Base-by-base conservation (phyloP, 805 yeast genomes). In the Grigorovia yakushimaensis region DNA sequence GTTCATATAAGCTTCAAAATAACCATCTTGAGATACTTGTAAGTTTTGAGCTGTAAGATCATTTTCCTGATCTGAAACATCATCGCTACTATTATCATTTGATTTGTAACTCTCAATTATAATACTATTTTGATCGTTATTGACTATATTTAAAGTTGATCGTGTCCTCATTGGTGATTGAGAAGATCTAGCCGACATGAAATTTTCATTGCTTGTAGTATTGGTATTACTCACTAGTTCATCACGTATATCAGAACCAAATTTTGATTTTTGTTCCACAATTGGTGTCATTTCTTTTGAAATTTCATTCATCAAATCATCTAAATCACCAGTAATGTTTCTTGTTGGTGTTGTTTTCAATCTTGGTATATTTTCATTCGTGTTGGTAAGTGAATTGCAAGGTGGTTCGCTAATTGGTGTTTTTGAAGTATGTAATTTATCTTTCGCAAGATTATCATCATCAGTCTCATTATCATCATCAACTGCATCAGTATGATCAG, bases 271-370 rank as follows among this genome's bases (percentile, higher is more conserved):
- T n/a, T 20, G 38, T 13, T 41, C 33, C 15, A 50, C 17, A 23
- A 45, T 44, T 15, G 63, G 62, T 3, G 63, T 58, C 62, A 63
- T 61, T 41, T 63, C 66, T 43, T 53, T 57, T 5, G 67, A 62
- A 11, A 63, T 61, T 38, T 63, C 61, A 3, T 49, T 52, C 65
- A 63, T 62, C 27, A 63, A 39, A 42, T 55, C 49, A 40, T 63
- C 67, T 39, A 63, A 47, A 41, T 59, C 66, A 21, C 55, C 60
- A 47, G 56, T 61, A 9, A 59, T 57, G 10, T 48, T 45, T 38
- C 52, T 51, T 18, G 49, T 43, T 5, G 53, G 49, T 5, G 51
- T 41, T 4, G 30, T 13, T 30, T 40, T 44, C 27, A 19, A 40
- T 3, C 45, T 10, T 6, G 41, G 39, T 4, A 23, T 20, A 19